phyloP scores from a whole-genome alignment of 2,329 filamentous ascomycete species.

The Sporothrix pallida region DNA sequence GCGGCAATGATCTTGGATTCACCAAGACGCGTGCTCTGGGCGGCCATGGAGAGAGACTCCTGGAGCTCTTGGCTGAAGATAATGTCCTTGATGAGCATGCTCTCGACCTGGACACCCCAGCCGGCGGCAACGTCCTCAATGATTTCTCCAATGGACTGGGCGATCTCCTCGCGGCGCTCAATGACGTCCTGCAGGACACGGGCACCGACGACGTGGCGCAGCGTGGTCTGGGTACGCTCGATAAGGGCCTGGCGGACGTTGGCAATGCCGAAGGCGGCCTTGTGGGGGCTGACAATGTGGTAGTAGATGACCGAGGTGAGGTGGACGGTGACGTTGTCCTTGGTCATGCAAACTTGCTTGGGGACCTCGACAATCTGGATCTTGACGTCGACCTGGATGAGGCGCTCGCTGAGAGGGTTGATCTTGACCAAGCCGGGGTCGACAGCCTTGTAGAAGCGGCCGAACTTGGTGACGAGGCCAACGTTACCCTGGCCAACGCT shows the following conservation, averaged over 20 bases:
- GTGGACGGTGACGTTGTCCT: constrained; percentile 95
- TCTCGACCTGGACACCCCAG: constrained; percentile 96
- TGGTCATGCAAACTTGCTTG: constrained; percentile 98
- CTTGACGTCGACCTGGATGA: constrained; percentile 96
- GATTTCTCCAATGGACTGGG: constrained; percentile 92
- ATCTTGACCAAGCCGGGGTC: constrained; percentile 97
- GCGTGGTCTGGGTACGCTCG: constrained; percentile 96
- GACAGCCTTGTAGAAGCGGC: constrained; percentile 90
- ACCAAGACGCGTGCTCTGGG: constrained; percentile 97
- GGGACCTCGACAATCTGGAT: constrained; percentile 98
- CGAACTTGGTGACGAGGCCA: constrained; percentile 93
- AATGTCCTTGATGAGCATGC: constrained; percentile 99
- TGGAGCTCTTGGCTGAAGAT: constrained; percentile 96
- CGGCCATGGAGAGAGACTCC: constrained; percentile 96
- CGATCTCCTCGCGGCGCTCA: constrained; percentile 96
- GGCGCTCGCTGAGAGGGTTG: constrained; percentile 89
- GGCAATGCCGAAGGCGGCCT: constrained; percentile 93
- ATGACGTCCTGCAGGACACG: constrained; percentile 97
- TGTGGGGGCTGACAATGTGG: constrained; percentile 93
- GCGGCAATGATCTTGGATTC: constrained; percentile 98
- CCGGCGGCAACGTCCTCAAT: constrained; percentile 93
- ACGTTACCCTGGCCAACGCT: constrained; percentile 91
- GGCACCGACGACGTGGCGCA: constrained; percentile 90
- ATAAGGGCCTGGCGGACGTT: constrained; percentile 95
- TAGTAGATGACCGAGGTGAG: constrained; percentile 99